These are phyloP conservation scores for Penicillium cataractarum DNA, from an alignment of 495 filamentous ascomycete genomes.

Conservation along the genomic window DNA sequence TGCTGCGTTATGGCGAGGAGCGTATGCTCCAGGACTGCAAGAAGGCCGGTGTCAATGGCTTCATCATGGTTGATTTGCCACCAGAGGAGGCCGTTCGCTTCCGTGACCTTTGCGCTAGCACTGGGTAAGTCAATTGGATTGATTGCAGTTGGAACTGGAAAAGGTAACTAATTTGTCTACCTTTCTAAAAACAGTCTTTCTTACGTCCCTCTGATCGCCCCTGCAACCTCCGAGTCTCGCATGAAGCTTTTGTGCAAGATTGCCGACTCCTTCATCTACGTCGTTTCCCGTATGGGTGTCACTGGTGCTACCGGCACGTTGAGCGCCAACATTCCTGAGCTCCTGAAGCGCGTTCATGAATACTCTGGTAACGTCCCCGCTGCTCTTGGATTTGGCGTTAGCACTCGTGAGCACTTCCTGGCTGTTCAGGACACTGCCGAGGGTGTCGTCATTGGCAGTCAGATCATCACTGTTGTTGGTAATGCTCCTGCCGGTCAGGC, in stretches of 20 bases:
- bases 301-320: slow-evolving; percentile 87
- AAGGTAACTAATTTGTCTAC: background rate
- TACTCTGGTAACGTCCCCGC: slow-evolving; percentile 89
- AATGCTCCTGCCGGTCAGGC: slow-evolving; percentile 70
- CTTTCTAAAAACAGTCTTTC: slow-evolving; percentile 62
- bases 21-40: slow-evolving; percentile 82
- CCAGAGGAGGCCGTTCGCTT: slow-evolving; percentile 96
- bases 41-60: slow-evolving; percentile 88
- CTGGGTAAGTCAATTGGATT: slow-evolving; percentile 56
- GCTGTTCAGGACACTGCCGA: slow-evolving; percentile 82
- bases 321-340: slow-evolving; percentile 75
- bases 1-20: slow-evolving; percentile 92
- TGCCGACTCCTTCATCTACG: slow-evolving; percentile 98
- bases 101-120: slow-evolving; percentile 76
- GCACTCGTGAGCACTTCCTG: slow-evolving; percentile 91
- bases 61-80: slow-evolving; percentile 95
- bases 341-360: slow-evolving; percentile 84
- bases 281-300: slow-evolving; percentile 96
- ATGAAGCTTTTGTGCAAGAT: slow-evolving; percentile 97
- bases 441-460: slow-evolving; percentile 96
- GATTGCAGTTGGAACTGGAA: background rate
- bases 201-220: slow-evolving; percentile 94
- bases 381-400: slow-evolving; percentile 94
- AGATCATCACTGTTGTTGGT: slow-evolving; percentile 81
- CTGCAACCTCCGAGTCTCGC: slow-evolving; percentile 85